Evolutionary conservation across 2,329 filamentous ascomycete genomes (phyloP).

Genomic region (Cercospora sp.): DNA sequence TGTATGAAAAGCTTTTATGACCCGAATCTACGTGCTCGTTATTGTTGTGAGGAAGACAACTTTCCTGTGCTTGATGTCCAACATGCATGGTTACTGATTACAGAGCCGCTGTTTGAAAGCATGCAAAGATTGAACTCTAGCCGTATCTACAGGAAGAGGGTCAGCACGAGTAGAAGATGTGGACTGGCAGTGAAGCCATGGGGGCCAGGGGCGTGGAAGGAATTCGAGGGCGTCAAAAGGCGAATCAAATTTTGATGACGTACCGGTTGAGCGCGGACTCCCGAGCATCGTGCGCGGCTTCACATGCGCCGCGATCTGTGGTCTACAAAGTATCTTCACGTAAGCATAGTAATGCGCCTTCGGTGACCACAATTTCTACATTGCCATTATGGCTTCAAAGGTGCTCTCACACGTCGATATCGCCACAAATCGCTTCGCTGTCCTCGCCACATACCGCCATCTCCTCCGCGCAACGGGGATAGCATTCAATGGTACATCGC

Average conservation of each 20-base stretch:
- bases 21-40: not conserved
- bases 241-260: not conserved
- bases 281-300: not conserved
- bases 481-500: constrained; percentile 72
- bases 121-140: too few species aligned
- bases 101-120: too few species aligned
- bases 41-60: not conserved
- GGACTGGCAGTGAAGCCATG: not conserved
- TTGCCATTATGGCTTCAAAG: constrained; percentile 16
- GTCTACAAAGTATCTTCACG: not conserved
- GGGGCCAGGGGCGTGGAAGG: not conserved
- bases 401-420: constrained; percentile 25
- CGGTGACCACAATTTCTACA: not conserved
- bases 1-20: constrained; percentile 3
- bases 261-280: not conserved
- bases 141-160: not conserved
- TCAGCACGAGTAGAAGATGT: not conserved
- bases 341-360: constrained; percentile 14
- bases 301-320: constrained; percentile 12
- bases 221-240: not conserved
- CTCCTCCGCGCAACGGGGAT: constrained; percentile 77
- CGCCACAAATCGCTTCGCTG: constrained; percentile 53
- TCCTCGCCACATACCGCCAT: constrained; percentile 75
- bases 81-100: not conserved
- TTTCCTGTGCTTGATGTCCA: not conserved